These are phyloP conservation scores for Collybiopsis luxurians DNA, from an alignment of 768 basidiomycete species.

Conservation along the genomic window DNA sequence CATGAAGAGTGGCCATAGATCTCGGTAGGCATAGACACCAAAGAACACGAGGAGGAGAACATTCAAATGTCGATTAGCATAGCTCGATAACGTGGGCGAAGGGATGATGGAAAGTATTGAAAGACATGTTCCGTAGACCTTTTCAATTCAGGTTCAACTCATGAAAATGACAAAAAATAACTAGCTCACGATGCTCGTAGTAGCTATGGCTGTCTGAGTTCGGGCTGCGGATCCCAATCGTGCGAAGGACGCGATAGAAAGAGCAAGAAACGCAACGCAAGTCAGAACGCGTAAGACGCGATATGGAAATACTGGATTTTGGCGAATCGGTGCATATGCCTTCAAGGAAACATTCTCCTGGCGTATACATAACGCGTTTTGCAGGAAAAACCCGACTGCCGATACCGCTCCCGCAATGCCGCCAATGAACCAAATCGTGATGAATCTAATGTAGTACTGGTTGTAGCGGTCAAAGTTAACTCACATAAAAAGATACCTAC, in stretches of 20 bases:
- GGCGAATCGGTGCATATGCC: neutral
- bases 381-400: neutral
- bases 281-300: constrained; percentile 3
- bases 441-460: no score
- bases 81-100: neutral
- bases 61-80: constrained; percentile 20
- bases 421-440: neutral
- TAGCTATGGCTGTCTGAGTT: neutral
- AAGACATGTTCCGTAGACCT: neutral
- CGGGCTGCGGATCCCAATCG: neutral
- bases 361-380: neutral
- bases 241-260: constrained; percentile 1
- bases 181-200: neutral
- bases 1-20: constrained; percentile 57
- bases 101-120: neutral
- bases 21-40: constrained; percentile 50
- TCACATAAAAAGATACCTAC: neutral
- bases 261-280: neutral
- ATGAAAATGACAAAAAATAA: neutral
- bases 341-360: neutral
- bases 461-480: no score
- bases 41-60: constrained; percentile 27
- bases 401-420: neutral
- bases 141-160: neutral
- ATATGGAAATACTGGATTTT: neutral